Base-by-base conservation (phyloP, 202 grass and related monocot species). In the Zoysia matrella region DNA sequence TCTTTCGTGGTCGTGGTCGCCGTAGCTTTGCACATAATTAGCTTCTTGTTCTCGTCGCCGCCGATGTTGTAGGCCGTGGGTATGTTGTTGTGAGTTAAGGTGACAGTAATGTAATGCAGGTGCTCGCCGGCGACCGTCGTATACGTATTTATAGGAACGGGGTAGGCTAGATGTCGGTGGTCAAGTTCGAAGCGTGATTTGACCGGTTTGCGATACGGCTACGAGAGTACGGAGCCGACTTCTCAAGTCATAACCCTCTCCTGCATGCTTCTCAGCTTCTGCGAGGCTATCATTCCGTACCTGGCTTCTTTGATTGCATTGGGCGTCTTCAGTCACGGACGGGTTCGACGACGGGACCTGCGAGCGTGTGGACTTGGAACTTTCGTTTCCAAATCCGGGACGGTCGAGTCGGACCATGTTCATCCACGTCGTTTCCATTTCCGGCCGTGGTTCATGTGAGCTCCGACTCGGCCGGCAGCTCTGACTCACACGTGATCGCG, bases 361-460 rank as follows among this genome's bases (percentile, higher is more conserved):
- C 56, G 56, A 60, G 15, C 58, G 58, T 41, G 60, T 55, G 62
- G 66, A 60, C 42, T 51, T 42, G 64, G 40, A 71, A 64, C 9
- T 80, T 68, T 52, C 54, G n/a, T 50, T 72, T 42, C 58, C 8
- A 15, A 57, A 79, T 66, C 49, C 12, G 43, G 6, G 11, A 6
- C 13, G 15, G 10, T 51, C 49, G 49, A 51, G 15, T 2, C 55
- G 14, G 5, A n/a, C 15, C 55, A 16, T n/a, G 10, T 8, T 53
- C 52, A 53, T 7, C 39, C 5, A n/a, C 2, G 22, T 11, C 69
- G 66, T 51, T 65, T 47, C 65, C 43, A 0, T 30, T 45, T 76
- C 60, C 11, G 79, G 77, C 13, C 72, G 82, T 76, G 65, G 72
- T 89, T 89, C 87, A 77, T 77, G 87, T 89, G 87, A 89, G 50